phyloP scores from a whole-genome alignment of 345 rosid genomes.

The Aurinia saxatilis region DNA sequence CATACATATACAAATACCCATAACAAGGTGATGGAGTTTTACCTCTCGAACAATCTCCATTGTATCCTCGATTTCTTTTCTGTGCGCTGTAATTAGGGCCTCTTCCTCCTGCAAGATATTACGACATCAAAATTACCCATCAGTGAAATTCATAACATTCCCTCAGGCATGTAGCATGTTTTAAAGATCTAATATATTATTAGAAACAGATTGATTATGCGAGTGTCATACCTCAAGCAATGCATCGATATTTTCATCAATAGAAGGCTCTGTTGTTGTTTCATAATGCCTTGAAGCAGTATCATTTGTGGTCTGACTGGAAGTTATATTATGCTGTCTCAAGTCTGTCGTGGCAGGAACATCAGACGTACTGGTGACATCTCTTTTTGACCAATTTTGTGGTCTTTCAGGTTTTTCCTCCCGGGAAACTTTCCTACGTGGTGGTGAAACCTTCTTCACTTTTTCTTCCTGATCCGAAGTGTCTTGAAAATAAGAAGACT shows the following conservation, averaged over 20 bases:
- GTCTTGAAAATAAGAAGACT: constrained; percentile 42
- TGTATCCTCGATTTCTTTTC: constrained; percentile 98
- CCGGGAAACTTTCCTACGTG: constrained; percentile 64
- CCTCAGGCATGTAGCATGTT: neutral
- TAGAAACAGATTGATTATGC: neutral
- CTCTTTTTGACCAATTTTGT: constrained; percentile 50
- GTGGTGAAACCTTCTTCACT: constrained; percentile 73
- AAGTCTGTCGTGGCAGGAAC: constrained; percentile 27
- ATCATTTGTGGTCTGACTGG: constrained; percentile 38
- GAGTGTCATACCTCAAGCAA: constrained; percentile 60
- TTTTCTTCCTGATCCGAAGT: constrained; percentile 61
- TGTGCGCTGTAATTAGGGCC: constrained; percentile 80
- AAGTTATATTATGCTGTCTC: constrained; percentile 33
- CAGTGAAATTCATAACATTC: neutral
- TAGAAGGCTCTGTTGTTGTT: constrained; percentile 38
- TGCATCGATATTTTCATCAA: constrained; percentile 68
- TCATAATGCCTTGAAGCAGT: constrained; percentile 30
- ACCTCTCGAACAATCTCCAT: constrained; percentile 99
- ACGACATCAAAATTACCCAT: neutral
- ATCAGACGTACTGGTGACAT: constrained; percentile 40
- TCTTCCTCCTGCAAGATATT: constrained; percentile 68
- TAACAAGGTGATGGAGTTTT: constrained; percentile 5
- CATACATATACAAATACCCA: neutral
- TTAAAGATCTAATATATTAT: neutral
- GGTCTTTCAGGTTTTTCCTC: constrained; percentile 68